Evolutionary conservation across 805 yeast genomes (phyloP).

Genomic region (Pichia eremophila): DNA sequence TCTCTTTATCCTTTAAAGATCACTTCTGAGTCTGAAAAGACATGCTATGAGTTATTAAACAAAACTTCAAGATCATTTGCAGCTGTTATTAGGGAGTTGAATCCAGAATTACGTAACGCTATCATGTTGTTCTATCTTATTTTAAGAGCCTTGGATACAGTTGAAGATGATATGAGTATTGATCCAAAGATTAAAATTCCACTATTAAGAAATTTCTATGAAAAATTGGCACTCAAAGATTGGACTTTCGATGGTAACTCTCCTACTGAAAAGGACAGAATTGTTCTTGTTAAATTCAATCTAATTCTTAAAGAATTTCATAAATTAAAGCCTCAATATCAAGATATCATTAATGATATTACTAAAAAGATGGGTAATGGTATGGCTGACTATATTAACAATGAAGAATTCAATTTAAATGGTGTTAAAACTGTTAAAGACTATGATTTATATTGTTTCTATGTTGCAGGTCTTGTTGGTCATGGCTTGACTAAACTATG

Average conservation of each 20-base stretch:
- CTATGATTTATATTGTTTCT: constrained; percentile 87
- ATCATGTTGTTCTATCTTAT: constrained; percentile 79
- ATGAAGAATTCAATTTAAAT: constrained; percentile 65
- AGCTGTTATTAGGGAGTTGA: constrained; percentile 85
- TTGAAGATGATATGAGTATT: constrained; percentile 92
- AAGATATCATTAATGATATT: constrained; percentile 68
- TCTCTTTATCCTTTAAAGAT: constrained; percentile 42
- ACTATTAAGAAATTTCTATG: constrained; percentile 56
- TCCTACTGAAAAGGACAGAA: constrained; percentile 72
- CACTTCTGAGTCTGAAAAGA: constrained; percentile 34
- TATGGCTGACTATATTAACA: constrained; percentile 86
- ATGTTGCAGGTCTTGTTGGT: constrained; percentile 97
- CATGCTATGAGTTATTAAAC: constrained; percentile 61
- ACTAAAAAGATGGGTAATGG: constrained; percentile 90
- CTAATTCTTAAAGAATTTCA: constrained; percentile 62
- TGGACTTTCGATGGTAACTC: constrained; percentile 78
- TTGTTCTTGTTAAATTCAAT: constrained; percentile 74
- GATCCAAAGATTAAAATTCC: constrained; percentile 66
- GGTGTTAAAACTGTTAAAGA: constrained; percentile 76
- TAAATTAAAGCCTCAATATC: constrained; percentile 63
- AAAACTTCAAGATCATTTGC: constrained; percentile 84
- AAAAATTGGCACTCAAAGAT: constrained; percentile 50
- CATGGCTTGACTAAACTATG: constrained; percentile 85
- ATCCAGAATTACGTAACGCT: constrained; percentile 79
- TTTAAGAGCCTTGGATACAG: constrained; percentile 85